Percentiles rank a stretch among this genome's conserved stretches.
Evolutionary conservation across 768 basidiomycete species (phyloP).

Genomic region (Gymnopilus junonius): DNA sequence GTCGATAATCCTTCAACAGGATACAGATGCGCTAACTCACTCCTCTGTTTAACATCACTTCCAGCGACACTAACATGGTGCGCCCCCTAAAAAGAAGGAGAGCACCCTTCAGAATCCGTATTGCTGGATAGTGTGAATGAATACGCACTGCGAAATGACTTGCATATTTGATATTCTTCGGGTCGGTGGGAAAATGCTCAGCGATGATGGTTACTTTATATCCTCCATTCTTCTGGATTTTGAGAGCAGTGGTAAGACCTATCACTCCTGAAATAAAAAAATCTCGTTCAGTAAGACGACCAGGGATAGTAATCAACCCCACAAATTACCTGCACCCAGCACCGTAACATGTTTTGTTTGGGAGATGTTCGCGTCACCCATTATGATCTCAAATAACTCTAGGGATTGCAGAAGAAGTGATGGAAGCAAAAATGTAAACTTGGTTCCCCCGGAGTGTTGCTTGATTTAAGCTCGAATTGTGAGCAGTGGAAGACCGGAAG

Average conservation of each 20-base stretch:
- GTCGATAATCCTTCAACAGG: neutral
- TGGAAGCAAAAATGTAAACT: neutral
- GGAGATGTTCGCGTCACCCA: neutral
- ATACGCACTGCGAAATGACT: conserved; percentile 70
- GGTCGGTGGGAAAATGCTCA: conserved; percentile 26
- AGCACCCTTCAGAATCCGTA: neutral
- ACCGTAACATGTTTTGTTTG: conserved; percentile 7
- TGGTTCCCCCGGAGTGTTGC: neutral
- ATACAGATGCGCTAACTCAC: conserved; percentile 31
- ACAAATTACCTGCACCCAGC: conserved; percentile 9
- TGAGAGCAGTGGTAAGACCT: conserved; percentile 66
- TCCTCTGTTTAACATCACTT: conserved; percentile 49
- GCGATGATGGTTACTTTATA: conserved; percentile 55
- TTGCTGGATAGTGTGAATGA: neutral
- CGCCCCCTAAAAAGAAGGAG: conserved; percentile 51
- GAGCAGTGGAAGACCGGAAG: neutral
- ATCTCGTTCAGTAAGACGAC: neutral
- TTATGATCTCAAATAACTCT: neutral
- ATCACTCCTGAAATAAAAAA: conserved; percentile 52
- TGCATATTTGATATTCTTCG: conserved; percentile 59
- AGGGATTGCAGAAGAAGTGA: neutral
- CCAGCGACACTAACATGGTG: conserved; percentile 65
- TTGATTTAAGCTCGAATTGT: too few species aligned
- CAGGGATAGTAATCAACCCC: neutral
- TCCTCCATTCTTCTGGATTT: conserved; percentile 56